phyloP scores from a whole-genome alignment of 805 yeast species.

The Aciculoconidium aculeatum region DNA sequence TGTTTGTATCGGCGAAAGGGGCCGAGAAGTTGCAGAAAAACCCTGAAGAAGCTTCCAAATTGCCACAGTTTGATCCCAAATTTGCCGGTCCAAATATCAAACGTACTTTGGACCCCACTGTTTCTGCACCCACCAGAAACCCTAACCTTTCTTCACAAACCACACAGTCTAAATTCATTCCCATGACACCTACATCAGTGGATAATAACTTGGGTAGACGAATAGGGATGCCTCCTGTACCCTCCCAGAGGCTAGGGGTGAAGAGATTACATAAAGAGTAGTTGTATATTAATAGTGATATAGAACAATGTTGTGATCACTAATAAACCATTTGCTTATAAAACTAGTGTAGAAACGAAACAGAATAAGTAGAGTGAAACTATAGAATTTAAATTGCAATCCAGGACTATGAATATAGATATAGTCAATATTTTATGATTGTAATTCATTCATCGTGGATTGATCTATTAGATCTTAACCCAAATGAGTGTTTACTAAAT shows the following conservation, averaged over 20 bases:
- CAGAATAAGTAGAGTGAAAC: no score
- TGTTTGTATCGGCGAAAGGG: constrained; percentile 60
- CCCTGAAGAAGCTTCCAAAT: constrained; percentile 38
- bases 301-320: not conserved
- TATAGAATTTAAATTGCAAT: no score
- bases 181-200: not conserved
- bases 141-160: constrained; percentile 8
- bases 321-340: not conserved
- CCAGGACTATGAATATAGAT: no score
- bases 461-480: no score
- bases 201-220: constrained; percentile 18
- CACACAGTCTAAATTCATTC: constrained; percentile 8
- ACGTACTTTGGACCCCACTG: constrained; percentile 58
- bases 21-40: constrained; percentile 50
- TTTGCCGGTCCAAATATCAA: constrained; percentile 45
- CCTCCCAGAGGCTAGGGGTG: constrained; percentile 15
- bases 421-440: no score
- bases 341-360: not conserved
- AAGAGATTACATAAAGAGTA: constrained; percentile 20
- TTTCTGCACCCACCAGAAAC: constrained; percentile 36
- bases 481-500: no score
- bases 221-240: constrained; percentile 31
- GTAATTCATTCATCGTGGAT: no score
- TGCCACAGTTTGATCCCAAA: constrained; percentile 51
- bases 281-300: not conserved